A percentile compares a stretch with the other conserved stretches of the same genome.
Conservation (phyloP, 805 yeast genomes). For the Maudiozyma turicensis region DNA sequence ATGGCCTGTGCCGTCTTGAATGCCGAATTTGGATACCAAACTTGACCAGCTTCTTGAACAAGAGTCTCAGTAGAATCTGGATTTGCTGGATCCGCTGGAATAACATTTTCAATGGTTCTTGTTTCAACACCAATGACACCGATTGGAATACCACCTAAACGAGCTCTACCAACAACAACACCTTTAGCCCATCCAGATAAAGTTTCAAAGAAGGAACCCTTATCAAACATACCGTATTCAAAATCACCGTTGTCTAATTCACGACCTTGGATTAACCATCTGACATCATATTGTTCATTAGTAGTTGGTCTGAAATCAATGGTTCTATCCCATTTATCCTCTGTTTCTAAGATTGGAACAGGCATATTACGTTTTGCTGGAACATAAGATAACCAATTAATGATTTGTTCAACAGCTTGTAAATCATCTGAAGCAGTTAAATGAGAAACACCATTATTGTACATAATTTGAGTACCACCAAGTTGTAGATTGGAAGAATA, state of each 20-base stretch:
- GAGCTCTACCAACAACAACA: constrained; percentile 97
- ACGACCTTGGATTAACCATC: constrained; percentile 90
- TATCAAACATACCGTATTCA: constrained; percentile 86
- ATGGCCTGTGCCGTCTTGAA: constrained; percentile 99
- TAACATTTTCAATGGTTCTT: constrained; percentile 74
- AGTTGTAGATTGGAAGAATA: constrained; percentile 93
- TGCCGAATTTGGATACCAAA: constrained; percentile 99
- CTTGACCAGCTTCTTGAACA: constrained; percentile 96
- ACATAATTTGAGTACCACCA: constrained; percentile 99
- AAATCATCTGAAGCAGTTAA: constrained; percentile 93
- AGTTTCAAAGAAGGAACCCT: constrained; percentile 89
- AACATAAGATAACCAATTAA: constrained; percentile 91
- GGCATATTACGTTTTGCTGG: constrained; percentile 88
- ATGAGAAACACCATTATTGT: constrained; percentile 96
- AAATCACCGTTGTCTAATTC: constrained; percentile 46
- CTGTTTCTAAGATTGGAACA: constrained; percentile 76
- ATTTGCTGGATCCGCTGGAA: constrained; percentile 98
- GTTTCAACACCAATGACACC: constrained; percentile 98
- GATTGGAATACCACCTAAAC: constrained; percentile 96
- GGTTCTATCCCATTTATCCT: constrained; percentile 90
- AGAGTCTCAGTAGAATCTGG: constrained; percentile 83
- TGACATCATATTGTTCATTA: constrained; percentile 74
- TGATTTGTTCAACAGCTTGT: constrained; percentile 89
- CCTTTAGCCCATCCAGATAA: constrained; percentile 98
- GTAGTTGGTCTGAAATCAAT: constrained; percentile 70